phyloP scores from a whole-genome alignment of 768 basidiomycete species.

The Steccherinum ochraceum region DNA sequence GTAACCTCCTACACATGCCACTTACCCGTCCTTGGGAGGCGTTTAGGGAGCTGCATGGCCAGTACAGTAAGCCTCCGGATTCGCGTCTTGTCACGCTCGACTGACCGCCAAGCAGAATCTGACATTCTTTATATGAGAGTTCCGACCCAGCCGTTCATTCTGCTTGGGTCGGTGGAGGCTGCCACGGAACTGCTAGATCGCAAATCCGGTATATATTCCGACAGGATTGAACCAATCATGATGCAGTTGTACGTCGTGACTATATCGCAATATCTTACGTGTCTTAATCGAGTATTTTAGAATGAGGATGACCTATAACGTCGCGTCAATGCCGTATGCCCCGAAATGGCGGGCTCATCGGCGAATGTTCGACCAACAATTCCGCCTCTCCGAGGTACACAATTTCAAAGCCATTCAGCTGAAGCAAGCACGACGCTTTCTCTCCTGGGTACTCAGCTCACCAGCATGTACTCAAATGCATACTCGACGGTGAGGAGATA shows the following conservation, averaged over 20 bases:
- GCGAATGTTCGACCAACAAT: conserved; percentile 4
- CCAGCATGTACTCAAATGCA: conserved; percentile 4
- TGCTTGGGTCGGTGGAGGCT: conserved; percentile 37
- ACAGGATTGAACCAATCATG: conserved; percentile 37
- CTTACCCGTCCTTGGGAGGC: conserved; percentile 7
- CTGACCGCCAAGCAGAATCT: background rate
- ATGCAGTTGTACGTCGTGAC: no score
- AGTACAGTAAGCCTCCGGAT: background rate
- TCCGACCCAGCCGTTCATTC: conserved; percentile 39
- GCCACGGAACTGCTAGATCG: conserved; percentile 41
- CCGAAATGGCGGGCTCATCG: conserved; percentile 3
- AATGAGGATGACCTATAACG: no score
- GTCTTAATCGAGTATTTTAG: no score
- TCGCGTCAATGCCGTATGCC: conserved; percentile 5
- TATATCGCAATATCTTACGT: no score
- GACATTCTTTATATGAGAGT: conserved; percentile 39
- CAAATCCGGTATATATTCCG: conserved; percentile 39
- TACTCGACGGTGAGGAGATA: conserved; percentile 3
- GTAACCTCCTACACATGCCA: conserved; percentile 17
- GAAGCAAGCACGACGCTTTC: background rate
- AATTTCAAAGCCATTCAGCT: conserved; percentile 14
- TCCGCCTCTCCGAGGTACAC: conserved; percentile 17
- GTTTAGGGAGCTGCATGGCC: conserved; percentile 8
- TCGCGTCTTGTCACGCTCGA: background rate
- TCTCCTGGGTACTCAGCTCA: background rate